These are phyloP conservation scores for Anisogramma anomala DNA, from an alignment of 2,329 filamentous ascomycete genomes.

Conservation along the genomic window DNA sequence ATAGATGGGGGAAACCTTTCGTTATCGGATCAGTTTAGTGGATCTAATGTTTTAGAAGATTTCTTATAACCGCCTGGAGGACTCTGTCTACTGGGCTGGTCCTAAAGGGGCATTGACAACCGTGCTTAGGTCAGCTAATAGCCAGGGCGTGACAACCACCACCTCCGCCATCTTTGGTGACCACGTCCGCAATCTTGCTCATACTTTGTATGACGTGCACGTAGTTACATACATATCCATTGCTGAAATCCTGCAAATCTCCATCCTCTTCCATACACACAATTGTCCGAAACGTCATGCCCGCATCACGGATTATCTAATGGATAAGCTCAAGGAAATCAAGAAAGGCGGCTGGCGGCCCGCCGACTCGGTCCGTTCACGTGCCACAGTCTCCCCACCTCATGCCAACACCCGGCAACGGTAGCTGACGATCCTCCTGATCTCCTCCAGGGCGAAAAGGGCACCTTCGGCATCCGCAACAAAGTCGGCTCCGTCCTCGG, in stretches of 20 bases:
- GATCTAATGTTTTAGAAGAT: too few relatives aligned
- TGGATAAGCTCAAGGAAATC: conserved; percentile 36
- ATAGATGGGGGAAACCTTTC: too few relatives aligned
- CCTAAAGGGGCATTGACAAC: too few relatives aligned
- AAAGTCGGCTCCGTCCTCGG: conserved; percentile 26
- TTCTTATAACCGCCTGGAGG: too few relatives aligned
- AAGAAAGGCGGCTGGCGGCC: conserved; percentile 42
- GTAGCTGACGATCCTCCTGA: neutral
- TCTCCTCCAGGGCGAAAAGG: conserved; percentile 7
- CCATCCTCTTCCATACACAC: neutral
- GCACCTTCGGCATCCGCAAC: conserved; percentile 25
- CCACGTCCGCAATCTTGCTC: too few relatives aligned
- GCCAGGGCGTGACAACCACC: too few relatives aligned
- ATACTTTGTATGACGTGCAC: neutral
- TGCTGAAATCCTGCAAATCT: neutral
- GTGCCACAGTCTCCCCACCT: neutral
- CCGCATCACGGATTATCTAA: conserved; percentile 15
- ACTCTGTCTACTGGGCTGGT: too few relatives aligned
- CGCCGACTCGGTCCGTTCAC: conserved; percentile 28
- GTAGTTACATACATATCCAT: neutral
- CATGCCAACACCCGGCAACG: too few relatives aligned
- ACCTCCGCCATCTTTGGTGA: neutral
- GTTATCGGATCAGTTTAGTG: too few relatives aligned
- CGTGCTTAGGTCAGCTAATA: too few relatives aligned
- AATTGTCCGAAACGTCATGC: neutral